Evolutionary conservation across 768 basidiomycete genomes (phyloP).

Genomic region (Tylopilus balloui): DNA sequence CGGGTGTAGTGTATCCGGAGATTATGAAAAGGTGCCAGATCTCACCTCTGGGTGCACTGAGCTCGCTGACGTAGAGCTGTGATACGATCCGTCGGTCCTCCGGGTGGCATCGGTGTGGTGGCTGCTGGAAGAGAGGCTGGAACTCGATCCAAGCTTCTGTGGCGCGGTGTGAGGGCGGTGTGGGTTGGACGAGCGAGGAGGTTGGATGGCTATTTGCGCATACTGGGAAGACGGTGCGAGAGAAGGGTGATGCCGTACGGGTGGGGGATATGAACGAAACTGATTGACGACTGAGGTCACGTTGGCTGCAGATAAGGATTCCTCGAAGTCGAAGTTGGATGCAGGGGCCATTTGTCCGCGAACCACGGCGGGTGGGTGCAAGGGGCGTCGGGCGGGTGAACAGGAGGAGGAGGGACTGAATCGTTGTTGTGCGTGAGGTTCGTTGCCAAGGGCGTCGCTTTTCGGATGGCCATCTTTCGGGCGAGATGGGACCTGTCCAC

Average conservation of each 20-base stretch:
- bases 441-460: conserved; percentile 17
- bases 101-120: conserved; percentile 28
- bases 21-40: conserved; percentile 17
- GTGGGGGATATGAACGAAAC: conserved; percentile 28
- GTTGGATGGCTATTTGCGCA: conserved; percentile 4
- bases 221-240: conserved; percentile 17
- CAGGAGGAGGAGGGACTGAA: neutral
- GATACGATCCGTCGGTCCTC: conserved; percentile 20
- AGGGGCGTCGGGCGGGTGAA: conserved; percentile 1
- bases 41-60: conserved; percentile 27
- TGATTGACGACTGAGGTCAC: conserved; percentile 32
- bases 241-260: conserved; percentile 20
- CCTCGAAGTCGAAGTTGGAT: conserved; percentile 27
- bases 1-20: conserved; percentile 16
- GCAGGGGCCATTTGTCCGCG: conserved; percentile 17
- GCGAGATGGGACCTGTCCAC: conserved; percentile 4
- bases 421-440: conserved; percentile 1
- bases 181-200: conserved; percentile 3
- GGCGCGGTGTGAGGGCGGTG: conserved; percentile 11
- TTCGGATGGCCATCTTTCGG: conserved; percentile 9
- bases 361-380: conserved; percentile 19
- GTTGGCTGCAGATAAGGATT: conserved; percentile 28
- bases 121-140: conserved; percentile 19
- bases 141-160: conserved; percentile 28
- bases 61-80: conserved; percentile 23